phyloP scores from a whole-genome alignment of 2,329 filamentous ascomycete genomes.

The Huntiella abstrusa region DNA sequence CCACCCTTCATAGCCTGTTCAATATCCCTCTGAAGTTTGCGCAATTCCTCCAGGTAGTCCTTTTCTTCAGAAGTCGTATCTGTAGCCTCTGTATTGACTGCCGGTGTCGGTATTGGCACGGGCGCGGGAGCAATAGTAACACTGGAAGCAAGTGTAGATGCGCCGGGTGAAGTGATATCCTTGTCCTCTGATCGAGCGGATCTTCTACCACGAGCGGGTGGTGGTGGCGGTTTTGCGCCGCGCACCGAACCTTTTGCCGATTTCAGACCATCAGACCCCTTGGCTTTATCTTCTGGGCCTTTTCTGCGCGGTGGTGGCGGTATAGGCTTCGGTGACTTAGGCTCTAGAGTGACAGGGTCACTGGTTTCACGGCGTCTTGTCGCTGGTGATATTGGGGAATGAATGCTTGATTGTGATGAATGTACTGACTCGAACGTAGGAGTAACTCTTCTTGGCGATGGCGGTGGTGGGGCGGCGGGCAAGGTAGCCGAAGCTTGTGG shows the following conservation, averaged over 20 bases:
- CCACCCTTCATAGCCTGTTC: conserved; percentile 28
- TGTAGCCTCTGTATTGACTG: conserved; percentile 8
- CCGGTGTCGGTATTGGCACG: conserved; percentile 11
- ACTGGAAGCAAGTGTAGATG: conserved; percentile 4
- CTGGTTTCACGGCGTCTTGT: conserved; percentile 8
- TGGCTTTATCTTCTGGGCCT: conserved; percentile 23
- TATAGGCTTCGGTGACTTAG: conserved; percentile 15
- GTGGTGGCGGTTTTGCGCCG: conserved; percentile 24
- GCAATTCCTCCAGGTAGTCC: conserved; percentile 49
- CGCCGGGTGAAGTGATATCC: no score
- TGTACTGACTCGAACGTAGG: not conserved
- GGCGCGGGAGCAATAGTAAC: conserved; percentile 12
- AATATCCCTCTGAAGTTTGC: conserved; percentile 55
- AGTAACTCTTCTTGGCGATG: conserved; percentile 2
- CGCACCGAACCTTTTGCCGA: not conserved
- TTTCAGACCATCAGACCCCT: no score
- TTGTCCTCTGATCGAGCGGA: no score
- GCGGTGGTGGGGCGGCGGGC: not conserved
- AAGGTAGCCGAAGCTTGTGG: conserved; percentile 23
- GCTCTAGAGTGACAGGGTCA: no score
- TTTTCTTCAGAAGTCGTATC: conserved; percentile 22
- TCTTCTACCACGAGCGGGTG: conserved; percentile 20
- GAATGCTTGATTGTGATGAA: not conserved
- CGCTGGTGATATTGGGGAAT: not conserved
- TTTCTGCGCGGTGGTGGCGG: conserved; percentile 29